Evolutionary conservation across 768 basidiomycete genomes (phyloP).

Genomic region (Phaeotremella fagi): DNA sequence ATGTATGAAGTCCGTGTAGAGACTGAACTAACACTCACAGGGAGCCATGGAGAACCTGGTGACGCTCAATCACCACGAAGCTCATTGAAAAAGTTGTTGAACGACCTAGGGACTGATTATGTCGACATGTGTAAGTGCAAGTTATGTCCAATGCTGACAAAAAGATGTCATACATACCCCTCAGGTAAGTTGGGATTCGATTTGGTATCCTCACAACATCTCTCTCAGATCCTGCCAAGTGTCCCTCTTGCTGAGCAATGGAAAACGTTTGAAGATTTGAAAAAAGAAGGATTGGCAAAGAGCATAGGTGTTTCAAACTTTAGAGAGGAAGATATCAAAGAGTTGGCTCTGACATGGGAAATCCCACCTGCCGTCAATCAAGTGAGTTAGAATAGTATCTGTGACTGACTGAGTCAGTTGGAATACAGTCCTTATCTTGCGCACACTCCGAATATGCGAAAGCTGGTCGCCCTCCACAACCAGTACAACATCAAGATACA

Average conservation of each 20-base stretch:
- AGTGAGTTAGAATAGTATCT: conserved; percentile 14
- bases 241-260: conserved; percentile 55
- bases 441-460: conserved; percentile 16
- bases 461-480: background rate
- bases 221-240: conserved; percentile 9
- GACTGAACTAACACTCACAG: background rate
- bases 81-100: conserved; percentile 56
- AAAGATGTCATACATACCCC: conserved; percentile 58
- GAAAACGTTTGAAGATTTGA: conserved; percentile 60
- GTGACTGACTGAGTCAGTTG: conserved; percentile 2
- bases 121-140: conserved; percentile 48
- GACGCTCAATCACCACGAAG: conserved; percentile 50
- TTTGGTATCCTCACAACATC: too few relatives aligned
- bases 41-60: background rate
- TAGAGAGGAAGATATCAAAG: conserved; percentile 44
- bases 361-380: conserved; percentile 40
- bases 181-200: conserved; percentile 8
- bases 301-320: conserved; percentile 50
- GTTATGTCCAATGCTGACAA: background rate
- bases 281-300: conserved; percentile 41
- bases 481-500: conserved; percentile 6
- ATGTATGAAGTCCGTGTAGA: conserved; percentile 14
- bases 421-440: conserved; percentile 19
- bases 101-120: conserved; percentile 50
- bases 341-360: conserved; percentile 31